Base-by-base conservation (phyloP, 2,329 filamentous ascomycete species). In the Cladosporium sp. region DNA sequence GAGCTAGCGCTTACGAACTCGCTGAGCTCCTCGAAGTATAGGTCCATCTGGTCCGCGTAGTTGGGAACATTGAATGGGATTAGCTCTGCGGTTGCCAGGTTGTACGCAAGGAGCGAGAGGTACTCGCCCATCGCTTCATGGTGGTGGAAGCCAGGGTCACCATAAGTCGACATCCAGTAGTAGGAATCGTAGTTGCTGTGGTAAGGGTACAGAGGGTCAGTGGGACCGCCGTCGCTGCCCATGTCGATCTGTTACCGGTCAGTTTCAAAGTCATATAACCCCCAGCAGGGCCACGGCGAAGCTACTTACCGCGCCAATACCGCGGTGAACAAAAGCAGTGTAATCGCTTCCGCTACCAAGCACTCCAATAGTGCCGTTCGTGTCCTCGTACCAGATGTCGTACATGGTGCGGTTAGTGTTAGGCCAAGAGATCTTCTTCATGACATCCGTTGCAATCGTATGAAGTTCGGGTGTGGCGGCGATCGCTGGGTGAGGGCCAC, bases 401-500 rank as follows among this genome's bases (percentile, higher is more conserved):
- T 81, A 81, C 67, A 83, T 71, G 3, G 80, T 82, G 21, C 76
- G 73, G 61, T 79, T 75, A 6, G 74, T 74, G 66, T 70, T 67
- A 75, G 80, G 6, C 78, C 73, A 4, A 3, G 81, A 84, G 3
- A 93, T 85, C 16, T 85, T 76, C 21, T 81, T 78, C 0, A 88
- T 87, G 16, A 87, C 86, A 36, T 91, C 86, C 68, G 88, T 84
- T 46, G 94, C 82, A 7, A 91, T 81, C 64, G 87, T 84, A 76
- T 92, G 87, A 23, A 96, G 81, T 3, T 95, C 81, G 0, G 92
- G 92, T 8, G 90, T 90, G 0, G 90, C 90, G 0, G 85, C 80
- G 28, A 87, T 84, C 5, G 72, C 70, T 71, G 93, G 91, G n/a
- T 82, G 65, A 0, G 86, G 84, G 77, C 83, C 83, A 6, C 79